Evolutionary conservation across 495 filamentous ascomycete species (phyloP).

Genomic region (Penicillium samsonianum): DNA sequence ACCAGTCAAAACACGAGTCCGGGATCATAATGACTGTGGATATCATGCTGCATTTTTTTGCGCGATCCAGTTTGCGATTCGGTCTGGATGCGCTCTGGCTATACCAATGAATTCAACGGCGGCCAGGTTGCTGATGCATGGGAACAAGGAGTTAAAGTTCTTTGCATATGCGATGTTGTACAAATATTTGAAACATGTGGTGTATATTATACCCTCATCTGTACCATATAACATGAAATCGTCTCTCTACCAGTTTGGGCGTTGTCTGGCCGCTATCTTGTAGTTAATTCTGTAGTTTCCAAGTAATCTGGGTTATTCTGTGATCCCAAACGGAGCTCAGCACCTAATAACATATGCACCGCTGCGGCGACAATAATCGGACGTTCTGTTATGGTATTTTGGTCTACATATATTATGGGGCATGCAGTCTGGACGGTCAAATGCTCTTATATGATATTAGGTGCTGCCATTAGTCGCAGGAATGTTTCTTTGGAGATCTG

Average conservation of each 20-base stretch:
- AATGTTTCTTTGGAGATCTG: neutral
- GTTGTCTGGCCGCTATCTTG: neutral
- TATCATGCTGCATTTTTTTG: neutral
- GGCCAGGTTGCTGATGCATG: conserved; percentile 2
- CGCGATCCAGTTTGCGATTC: neutral
- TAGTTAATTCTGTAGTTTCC: neutral
- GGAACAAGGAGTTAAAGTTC: conserved; percentile 5
- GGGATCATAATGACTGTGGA: conserved; percentile 16
- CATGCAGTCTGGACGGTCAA: neutral
- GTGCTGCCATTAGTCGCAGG: neutral
- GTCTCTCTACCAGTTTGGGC: conserved; percentile 3
- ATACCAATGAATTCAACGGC: neutral
- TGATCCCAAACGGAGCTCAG: neutral
- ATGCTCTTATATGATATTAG: neutral
- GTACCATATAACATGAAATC: conserved; percentile 13
- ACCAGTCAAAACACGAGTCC: conserved; percentile 18
- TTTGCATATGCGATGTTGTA: conserved; percentile 10
- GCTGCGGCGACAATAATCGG: neutral
- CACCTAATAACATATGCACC: neutral
- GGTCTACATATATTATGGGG: neutral
- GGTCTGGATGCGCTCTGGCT: neutral
- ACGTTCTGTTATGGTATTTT: neutral
- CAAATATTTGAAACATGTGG: conserved; percentile 9
- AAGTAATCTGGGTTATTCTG: neutral
- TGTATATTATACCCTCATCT: conserved; percentile 4